phyloP scores from a whole-genome alignment of 2,329 filamentous ascomycete species.

The Phialophora verrucosa region DNA sequence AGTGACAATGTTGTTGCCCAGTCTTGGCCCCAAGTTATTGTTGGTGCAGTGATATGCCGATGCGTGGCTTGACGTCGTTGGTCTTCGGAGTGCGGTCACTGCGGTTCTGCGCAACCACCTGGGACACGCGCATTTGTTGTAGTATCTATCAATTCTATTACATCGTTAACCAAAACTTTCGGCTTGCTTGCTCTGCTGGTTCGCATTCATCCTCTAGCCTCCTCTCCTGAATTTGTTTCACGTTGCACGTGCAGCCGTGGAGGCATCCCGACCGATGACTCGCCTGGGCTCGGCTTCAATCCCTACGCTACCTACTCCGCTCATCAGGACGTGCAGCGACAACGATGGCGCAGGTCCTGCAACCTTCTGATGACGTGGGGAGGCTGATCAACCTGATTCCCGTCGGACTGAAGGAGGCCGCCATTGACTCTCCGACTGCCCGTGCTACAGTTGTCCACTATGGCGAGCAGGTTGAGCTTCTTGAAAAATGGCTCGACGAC shows the following conservation, averaged over 20 bases:
- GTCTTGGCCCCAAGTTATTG: neutral
- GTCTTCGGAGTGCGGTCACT: neutral
- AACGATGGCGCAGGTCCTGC: constrained; percentile 25
- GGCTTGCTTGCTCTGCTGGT: neutral
- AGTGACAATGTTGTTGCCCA: neutral
- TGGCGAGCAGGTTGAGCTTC: constrained; percentile 84
- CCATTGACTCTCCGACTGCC: constrained; percentile 95
- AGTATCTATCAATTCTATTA: neutral
- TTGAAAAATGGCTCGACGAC: constrained; percentile 89
- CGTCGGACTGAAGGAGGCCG: constrained; percentile 89
- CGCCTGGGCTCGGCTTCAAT: neutral
- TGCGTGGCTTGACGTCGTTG: constrained; percentile 9
- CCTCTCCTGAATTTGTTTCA: neutral
- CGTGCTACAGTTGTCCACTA: constrained; percentile 86
- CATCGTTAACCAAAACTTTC: neutral
- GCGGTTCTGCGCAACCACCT: neutral
- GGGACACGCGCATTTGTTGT: neutral
- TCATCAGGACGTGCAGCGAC: neutral
- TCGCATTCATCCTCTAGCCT: neutral
- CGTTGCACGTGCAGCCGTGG: neutral
- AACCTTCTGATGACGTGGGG: constrained; percentile 44
- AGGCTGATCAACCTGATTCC: constrained; percentile 62
- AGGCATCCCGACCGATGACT: constrained; percentile 1
- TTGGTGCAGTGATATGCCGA: neutral
- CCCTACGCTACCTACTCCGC: neutral